Evolutionary conservation across 1,284 basidiomycete species (phyloP), one percentile per base, ranked within the genome.

Genomic region (Butyriboletus appendiculatus): DNA sequence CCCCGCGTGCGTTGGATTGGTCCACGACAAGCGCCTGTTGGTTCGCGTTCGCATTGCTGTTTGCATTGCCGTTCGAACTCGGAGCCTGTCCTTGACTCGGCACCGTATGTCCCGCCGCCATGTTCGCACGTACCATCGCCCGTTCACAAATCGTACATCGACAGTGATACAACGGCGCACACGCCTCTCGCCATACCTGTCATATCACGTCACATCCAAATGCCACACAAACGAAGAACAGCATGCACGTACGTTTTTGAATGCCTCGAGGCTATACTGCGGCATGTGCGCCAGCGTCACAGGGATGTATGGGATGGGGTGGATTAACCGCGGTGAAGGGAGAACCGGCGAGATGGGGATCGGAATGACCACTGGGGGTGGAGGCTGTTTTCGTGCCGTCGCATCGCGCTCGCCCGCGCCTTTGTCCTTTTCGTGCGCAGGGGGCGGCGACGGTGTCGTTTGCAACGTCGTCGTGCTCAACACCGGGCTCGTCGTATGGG

Each of bases 381-480:
- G 39, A 1, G 40, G 41, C 3, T 45, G 62, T 39, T 62, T 61
- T 14, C 45, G 59, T 18, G 20, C 48, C 26, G 44, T 45, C 18
- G 45, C 33, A 22, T 55, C 54, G 11, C 28, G 47, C 14, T 63
- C 61, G 6, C 38, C 8, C 11, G 33, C 16, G 53, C 55, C 41
- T 54, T 68, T 59, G 38, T 70, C 66, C 32, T 71, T 69, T 39
- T 62, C 58, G 26, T 63, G 66, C 1, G 62, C 61, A 48, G 86
- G 86, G 0, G 86, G 84, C 0, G 87, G 87, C 0, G 85, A 88
- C 0, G 87, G 87, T 4, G 88, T 89, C 16, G 87, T 90, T 56
- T 85, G 84, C 16, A 90, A 63, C 4, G 87, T 90, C 6, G 84
- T 81, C 0, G 86, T 86, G 8, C 86, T 88, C n/a, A 89, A 66